These are phyloP conservation scores for Nicotiana otophora DNA, from an alignment of 257 asterid species.

Conservation along the genomic window DNA sequence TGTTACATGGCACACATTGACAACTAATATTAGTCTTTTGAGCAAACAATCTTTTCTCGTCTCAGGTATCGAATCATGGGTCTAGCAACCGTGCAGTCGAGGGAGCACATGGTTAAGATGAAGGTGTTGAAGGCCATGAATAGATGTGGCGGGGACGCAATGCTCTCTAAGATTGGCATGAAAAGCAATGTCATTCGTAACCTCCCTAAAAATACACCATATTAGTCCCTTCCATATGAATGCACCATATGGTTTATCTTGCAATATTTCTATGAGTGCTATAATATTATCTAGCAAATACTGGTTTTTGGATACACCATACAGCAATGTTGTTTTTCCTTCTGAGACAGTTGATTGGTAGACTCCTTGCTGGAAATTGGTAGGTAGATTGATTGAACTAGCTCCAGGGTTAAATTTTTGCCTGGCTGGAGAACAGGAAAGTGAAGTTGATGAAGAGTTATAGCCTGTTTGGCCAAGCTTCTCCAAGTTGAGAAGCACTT, in stretches of 20 bases:
- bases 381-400: neutral
- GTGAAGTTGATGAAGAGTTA: neutral
- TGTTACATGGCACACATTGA: neutral
- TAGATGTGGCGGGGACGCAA: constrained; percentile 50
- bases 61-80: constrained; percentile 81
- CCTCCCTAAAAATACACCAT: constrained; percentile 66
- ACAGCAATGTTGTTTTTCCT: too few relatives aligned
- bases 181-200: constrained; percentile 82
- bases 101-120: constrained; percentile 52
- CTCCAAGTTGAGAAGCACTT: too few relatives aligned
- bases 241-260: neutral
- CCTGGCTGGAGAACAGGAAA: neutral
- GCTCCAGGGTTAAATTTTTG: neutral
- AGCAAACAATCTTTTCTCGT: neutral
- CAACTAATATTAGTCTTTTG: neutral
- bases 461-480: too few relatives aligned
- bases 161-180: constrained; percentile 80
- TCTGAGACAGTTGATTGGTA: too few relatives aligned
- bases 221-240: constrained; percentile 24
- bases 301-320: too few relatives aligned
- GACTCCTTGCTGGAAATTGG: neutral
- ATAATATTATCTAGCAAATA: too few relatives aligned
- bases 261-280: neutral
- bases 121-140: constrained; percentile 73
- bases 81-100: constrained; percentile 66